phyloP scores from a whole-genome alignment of 371 early-diverging fungal species.

The Fennellomyces sp. region DNA sequence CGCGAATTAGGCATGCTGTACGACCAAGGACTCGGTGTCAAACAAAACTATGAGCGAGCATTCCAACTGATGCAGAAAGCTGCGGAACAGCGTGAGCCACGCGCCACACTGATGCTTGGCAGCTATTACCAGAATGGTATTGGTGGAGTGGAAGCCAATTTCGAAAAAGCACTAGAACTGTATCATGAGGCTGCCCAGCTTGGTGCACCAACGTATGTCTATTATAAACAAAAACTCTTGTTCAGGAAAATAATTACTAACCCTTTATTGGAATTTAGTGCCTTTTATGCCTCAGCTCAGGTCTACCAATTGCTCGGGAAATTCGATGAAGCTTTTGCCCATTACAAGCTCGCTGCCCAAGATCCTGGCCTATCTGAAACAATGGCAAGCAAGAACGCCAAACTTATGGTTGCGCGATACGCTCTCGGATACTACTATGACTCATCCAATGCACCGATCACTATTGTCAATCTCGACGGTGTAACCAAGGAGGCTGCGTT shows the following conservation, averaged over 20 bases:
- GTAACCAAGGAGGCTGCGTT: conserved; percentile 19
- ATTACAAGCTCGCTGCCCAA: conserved; percentile 18
- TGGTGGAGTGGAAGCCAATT: conserved; percentile 42
- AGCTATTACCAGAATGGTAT: conserved; percentile 49
- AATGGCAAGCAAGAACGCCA: conserved; percentile 13
- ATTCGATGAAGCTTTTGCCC: conserved; percentile 23
- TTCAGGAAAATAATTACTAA: not conserved
- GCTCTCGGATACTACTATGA: conserved; percentile 15
- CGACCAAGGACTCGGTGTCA: conserved; percentile 67
- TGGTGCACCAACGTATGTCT: conserved; percentile 27
- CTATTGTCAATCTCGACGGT: not conserved
- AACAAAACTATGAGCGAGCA: conserved; percentile 69
- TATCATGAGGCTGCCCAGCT: conserved; percentile 23
- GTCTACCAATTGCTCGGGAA: conserved; percentile 20
- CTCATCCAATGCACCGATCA: not conserved
- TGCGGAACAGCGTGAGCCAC: conserved; percentile 73
- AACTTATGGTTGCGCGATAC: conserved; percentile 26
- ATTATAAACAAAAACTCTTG: not conserved
- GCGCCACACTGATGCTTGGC: conserved; percentile 72
- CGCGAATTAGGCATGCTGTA: conserved; percentile 85
- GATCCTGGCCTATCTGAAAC: conserved; percentile 13
- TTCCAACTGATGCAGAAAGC: conserved; percentile 77
- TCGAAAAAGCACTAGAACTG: conserved; percentile 55
- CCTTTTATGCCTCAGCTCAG: conserved; percentile 29
- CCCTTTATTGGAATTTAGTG: conserved; percentile 13